phyloP scores from a whole-genome alignment of 2,329 filamentous ascomycete species.

The Geoglossum cookeanum region DNA sequence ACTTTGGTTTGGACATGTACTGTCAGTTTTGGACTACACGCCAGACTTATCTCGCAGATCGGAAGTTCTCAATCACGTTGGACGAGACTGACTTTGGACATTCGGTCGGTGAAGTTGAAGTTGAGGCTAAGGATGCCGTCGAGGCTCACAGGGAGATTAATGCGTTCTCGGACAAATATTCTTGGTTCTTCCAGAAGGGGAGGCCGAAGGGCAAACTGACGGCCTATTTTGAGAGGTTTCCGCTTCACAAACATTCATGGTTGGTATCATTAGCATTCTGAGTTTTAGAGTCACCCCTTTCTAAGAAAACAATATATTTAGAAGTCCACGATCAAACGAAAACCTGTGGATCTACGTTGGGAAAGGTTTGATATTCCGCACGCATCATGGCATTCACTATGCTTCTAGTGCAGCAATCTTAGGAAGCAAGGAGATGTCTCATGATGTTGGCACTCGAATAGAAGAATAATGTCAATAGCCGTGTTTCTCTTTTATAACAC shows the following conservation, averaged over 20 bases:
- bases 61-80: slow-evolving; percentile 14
- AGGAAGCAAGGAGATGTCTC: too few relatives aligned
- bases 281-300: too few relatives aligned
- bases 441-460: too few relatives aligned
- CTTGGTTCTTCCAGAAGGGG: slow-evolving; percentile 12
- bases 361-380: too few relatives aligned
- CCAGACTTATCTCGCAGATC: slow-evolving; percentile 14
- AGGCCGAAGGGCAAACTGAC: slow-evolving; percentile 15
- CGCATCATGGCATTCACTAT: too few relatives aligned
- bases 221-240: slow-evolving; percentile 12
- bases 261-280: too few relatives aligned
- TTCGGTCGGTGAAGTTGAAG: slow-evolving; percentile 16
- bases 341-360: too few relatives aligned
- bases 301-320: too few relatives aligned
- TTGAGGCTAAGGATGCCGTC: slow-evolving; percentile 12
- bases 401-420: too few relatives aligned
- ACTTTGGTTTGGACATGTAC: slow-evolving; percentile 10
- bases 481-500: too few relatives aligned
- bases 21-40: slow-evolving; percentile 14
- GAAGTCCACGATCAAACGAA: slow-evolving; percentile 1
- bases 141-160: slow-evolving; percentile 11
- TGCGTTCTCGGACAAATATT: slow-evolving; percentile 12
- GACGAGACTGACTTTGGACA: slow-evolving; percentile 18
- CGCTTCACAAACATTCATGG: too few relatives aligned
- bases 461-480: too few relatives aligned